A percentile compares a stretch with the other conserved stretches of the same genome.
phyloP scores from a whole-genome alignment of 768 basidiomycete genomes.

The Hysterangium stoloniferum region DNA sequence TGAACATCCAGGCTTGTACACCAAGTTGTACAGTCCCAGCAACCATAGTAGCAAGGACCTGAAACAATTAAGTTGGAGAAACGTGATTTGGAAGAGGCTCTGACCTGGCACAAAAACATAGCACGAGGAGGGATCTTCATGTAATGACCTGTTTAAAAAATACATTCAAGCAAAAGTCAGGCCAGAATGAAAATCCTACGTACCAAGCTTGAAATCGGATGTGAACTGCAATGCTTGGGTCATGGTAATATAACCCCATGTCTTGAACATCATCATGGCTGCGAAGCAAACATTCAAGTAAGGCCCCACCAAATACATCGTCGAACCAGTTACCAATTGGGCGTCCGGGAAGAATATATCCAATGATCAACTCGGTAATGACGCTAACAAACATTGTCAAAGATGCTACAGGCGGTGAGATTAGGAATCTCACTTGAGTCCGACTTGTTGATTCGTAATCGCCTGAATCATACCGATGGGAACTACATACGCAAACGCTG shows the following conservation, averaged over 20 bases:
- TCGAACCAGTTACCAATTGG: conserved; percentile 49
- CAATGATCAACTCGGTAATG: conserved; percentile 68
- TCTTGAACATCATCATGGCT: conserved; percentile 69
- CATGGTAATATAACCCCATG: conserved; percentile 48
- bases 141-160: conserved; percentile 50
- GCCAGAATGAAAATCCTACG: not conserved
- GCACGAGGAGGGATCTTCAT: conserved; percentile 83
- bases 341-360: conserved; percentile 73
- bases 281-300: not conserved
- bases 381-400: conserved; percentile 27
- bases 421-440: conserved; percentile 30
- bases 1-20: conserved; percentile 41
- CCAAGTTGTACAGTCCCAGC: conserved; percentile 35
- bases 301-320: too few relatives aligned
- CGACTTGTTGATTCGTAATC: conserved; percentile 77
- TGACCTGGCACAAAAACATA: conserved; percentile 63
- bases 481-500: conserved; percentile 42
- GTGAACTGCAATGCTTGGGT: conserved; percentile 60
- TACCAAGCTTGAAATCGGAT: conserved; percentile 68
- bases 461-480: conserved; percentile 76
- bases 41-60: conserved; percentile 26
- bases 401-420: not conserved
- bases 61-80: too few relatives aligned
- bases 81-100: conserved; percentile 11
- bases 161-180: not conserved